A percentile compares a stretch with the other conserved stretches of the same genome.
phyloP scores from a whole-genome alignment of 2,329 filamentous ascomycete species.

The Colletotrichum viniferum region DNA sequence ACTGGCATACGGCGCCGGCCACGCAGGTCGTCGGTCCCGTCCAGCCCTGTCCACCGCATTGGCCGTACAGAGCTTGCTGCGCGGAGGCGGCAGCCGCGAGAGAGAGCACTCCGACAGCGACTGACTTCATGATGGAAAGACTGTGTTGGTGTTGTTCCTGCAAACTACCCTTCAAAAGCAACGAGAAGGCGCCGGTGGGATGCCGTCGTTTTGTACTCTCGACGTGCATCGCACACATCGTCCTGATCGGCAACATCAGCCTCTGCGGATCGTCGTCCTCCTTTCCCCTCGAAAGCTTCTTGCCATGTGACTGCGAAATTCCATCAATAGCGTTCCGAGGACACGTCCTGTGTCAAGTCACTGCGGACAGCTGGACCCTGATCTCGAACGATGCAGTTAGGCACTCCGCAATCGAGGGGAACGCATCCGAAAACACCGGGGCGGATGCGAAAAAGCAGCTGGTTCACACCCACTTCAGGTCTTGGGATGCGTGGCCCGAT shows the following conservation, averaged over 20 bases:
- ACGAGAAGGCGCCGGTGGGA: not conserved
- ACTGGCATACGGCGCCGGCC: conserved; percentile 40
- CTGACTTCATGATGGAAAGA: conserved; percentile 12
- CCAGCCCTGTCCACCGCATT: conserved; percentile 49
- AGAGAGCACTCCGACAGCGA: not conserved
- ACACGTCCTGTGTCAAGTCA: not conserved
- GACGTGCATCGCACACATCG: no score
- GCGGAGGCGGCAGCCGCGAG: conserved; percentile 17
- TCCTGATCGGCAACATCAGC: not conserved
- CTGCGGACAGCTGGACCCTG: not conserved
- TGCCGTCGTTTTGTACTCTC: not conserved
- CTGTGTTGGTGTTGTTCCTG: not conserved
- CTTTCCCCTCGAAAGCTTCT: not conserved
- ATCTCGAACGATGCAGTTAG: not conserved
- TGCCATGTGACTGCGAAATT: not conserved
- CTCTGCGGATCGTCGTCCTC: conserved; percentile 8
- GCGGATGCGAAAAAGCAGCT: not conserved
- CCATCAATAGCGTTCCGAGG: conserved; percentile 13
- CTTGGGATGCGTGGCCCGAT: not conserved
- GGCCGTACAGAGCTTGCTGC: conserved; percentile 28
- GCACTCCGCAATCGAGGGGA: not conserved
- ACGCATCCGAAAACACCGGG: not conserved
- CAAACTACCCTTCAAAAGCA: not conserved
- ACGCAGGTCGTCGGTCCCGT: conserved; percentile 47
- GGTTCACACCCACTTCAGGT: not conserved